Base-by-base conservation (phyloP, 306 rosid genomes). In the Medicago arabica region DNA sequence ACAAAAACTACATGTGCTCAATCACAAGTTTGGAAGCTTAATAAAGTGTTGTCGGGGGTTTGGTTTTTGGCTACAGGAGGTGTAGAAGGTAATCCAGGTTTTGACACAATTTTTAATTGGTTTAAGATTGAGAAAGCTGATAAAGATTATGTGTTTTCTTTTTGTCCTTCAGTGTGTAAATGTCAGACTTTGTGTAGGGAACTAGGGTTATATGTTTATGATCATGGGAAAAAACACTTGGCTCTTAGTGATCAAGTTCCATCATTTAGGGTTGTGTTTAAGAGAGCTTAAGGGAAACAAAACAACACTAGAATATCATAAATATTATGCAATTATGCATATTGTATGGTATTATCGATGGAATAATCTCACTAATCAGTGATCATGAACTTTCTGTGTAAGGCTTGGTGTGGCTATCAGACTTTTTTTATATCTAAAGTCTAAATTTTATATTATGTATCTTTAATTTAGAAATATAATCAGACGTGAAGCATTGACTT, bases 101-200 rank as follows among this genome's bases (percentile, higher is more conserved):
- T 15, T 38, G 6, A 50, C 23, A 89, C 89, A 0, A 34, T 74
- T n/a, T 19, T 63, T 61, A 87, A 87, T 25, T 89, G 91, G 93
- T 87, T 85, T 72, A 89, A 89, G 88, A 89, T 89, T 54, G 92
- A 86, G 84, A 89, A 88, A 74, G 68, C 44, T 9, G 84, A 21
- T 2, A 59, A 65, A 0, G 85, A 85, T 46, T 91, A 89, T 76
- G 81, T 80, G 50, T 65, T 91, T 13, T 75, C 78, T 5, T 91
- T 86, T 38, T 91, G 95, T 60, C 97, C 97, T 34, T 70, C 72
- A 0, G 94, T 89, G 0, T 87, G 92, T 14, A 74, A 64, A 2
- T 86, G 91, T 74, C 78, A 71, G 12, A 90, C 87, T 60, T 2
- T 85, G 58, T 89, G 95, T 50, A 76, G 81, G 54, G 91, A 84